These are phyloP conservation scores for Fusarium udum DNA, from an alignment of 2,329 filamentous ascomycete genomes.

Conservation along the genomic window DNA sequence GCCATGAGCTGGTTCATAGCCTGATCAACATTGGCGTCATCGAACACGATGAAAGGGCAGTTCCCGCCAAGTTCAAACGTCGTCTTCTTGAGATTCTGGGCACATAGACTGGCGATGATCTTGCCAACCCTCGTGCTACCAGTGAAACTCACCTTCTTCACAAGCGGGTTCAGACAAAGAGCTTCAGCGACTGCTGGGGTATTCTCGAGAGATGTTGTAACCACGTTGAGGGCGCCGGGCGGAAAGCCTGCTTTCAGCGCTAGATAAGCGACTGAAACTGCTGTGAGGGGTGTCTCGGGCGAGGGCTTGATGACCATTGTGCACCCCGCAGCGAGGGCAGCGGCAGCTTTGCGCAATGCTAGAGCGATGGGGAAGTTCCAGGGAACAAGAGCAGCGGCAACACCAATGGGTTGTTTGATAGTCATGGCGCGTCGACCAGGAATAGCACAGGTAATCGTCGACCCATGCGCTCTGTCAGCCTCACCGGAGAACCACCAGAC, in stretches of 20 bases:
- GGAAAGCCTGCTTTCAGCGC: conserved; percentile 78
- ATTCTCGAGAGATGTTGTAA: conserved; percentile 55
- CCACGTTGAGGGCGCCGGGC: conserved; percentile 70
- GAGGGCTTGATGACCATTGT: conserved; percentile 79
- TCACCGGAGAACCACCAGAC: conserved; percentile 68
- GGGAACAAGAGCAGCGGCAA: conserved; percentile 48
- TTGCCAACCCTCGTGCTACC: conserved; percentile 77
- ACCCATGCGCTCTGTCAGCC: conserved; percentile 56
- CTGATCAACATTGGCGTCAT: conserved; percentile 64
- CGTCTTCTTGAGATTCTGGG: conserved; percentile 71
- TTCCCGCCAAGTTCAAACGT: conserved; percentile 78
- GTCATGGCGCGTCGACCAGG: conserved; percentile 68
- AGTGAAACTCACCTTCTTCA: conserved; percentile 78
- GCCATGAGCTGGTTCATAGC: neutral
- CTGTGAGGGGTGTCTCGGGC: conserved; percentile 78
- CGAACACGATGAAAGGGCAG: conserved; percentile 71
- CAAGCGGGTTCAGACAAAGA: conserved; percentile 55
- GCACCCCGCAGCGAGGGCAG: conserved; percentile 77
- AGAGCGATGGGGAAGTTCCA: conserved; percentile 71
- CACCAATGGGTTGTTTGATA: conserved; percentile 64
- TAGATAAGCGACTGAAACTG: conserved; percentile 73
- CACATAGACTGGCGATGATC: conserved; percentile 68
- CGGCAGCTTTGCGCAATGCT: conserved; percentile 56
- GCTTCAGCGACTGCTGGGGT: conserved; percentile 57
- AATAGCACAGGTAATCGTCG: conserved; percentile 61